phyloP scores from a whole-genome alignment of 2,329 filamentous ascomycete genomes.

The Curvularia hawaiiensis region DNA sequence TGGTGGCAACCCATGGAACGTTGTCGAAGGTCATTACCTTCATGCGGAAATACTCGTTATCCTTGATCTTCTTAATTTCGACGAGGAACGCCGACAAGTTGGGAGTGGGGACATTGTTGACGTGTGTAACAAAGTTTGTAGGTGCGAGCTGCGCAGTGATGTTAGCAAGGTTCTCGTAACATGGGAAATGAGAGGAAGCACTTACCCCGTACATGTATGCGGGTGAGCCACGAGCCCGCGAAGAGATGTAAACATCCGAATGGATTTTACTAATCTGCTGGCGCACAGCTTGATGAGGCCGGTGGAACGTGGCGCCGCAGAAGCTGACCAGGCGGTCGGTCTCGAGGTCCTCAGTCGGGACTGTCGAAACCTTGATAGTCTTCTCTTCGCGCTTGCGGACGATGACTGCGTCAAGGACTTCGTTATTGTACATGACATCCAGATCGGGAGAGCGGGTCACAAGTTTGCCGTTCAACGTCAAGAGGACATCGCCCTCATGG shows the following conservation, averaged over 20 bases:
- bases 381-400: conserved; percentile 85
- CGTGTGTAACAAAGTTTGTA: conserved; percentile 96
- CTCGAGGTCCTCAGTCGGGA: conserved; percentile 87
- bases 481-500: conserved; percentile 87
- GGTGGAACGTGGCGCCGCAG: conserved; percentile 91
- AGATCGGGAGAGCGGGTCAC: conserved; percentile 93
- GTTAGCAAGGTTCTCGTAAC: conserved; percentile 48
- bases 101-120: conserved; percentile 85
- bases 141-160: conserved; percentile 75
- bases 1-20: conserved; percentile 98
- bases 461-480: conserved; percentile 88
- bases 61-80: conserved; percentile 84
- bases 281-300: conserved; percentile 92
- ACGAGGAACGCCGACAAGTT: conserved; percentile 80
- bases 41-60: conserved; percentile 97
- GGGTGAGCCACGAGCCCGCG: conserved; percentile 57
- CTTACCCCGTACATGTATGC: conserved; percentile 43
- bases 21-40: conserved; percentile 99
- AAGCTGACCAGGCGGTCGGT: conserved; percentile 92
- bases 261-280: conserved; percentile 98
- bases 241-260: conserved; percentile 94
- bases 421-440: conserved; percentile 94
- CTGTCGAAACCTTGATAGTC: conserved; percentile 77
- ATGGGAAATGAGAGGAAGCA: conserved; percentile 22
- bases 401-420: conserved; percentile 80